Conservation (phyloP, 495 filamentous ascomycete species). For the Tricharina praecox region DNA sequence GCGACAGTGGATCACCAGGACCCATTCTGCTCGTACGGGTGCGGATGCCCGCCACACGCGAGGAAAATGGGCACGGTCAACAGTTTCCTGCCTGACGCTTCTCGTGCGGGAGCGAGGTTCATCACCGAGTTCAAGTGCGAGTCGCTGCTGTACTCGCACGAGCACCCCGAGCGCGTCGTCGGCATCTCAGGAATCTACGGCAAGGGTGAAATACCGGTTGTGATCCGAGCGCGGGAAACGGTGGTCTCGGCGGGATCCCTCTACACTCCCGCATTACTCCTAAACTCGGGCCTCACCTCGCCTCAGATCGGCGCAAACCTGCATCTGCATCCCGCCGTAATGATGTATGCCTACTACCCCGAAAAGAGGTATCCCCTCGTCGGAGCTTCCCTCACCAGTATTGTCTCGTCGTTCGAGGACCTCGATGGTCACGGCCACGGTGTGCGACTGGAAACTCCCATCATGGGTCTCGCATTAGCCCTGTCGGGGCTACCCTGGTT, state of each 20-base stretch:
- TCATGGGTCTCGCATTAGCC: slow-evolving; percentile 33
- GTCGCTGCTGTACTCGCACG: not conserved
- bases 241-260: slow-evolving; percentile 59
- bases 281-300: slow-evolving; percentile 32
- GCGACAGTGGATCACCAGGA: slow-evolving; percentile 53
- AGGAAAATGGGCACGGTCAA: slow-evolving; percentile 53
- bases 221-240: slow-evolving; percentile 25
- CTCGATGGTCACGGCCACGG: slow-evolving; percentile 70
- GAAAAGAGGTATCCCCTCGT: slow-evolving; percentile 4
- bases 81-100: slow-evolving; percentile 63
- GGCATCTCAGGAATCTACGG: slow-evolving; percentile 35
- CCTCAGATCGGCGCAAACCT: slow-evolving; percentile 58
- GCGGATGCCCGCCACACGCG: slow-evolving; percentile 33
- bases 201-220: not conserved
- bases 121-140: not conserved
- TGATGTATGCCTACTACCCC: slow-evolving; percentile 39
- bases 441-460: slow-evolving; percentile 52
- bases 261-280: slow-evolving; percentile 64
- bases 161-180: not conserved
- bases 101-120: slow-evolving; percentile 53
- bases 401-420: slow-evolving; percentile 64
- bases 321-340: slow-evolving; percentile 52
- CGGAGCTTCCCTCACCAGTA: slow-evolving; percentile 51
- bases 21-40: slow-evolving; percentile 66
- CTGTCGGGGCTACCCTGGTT: slow-evolving; percentile 4